Conservation (phyloP, 768 basidiomycete genomes). For the Baorangia bicolor region DNA sequence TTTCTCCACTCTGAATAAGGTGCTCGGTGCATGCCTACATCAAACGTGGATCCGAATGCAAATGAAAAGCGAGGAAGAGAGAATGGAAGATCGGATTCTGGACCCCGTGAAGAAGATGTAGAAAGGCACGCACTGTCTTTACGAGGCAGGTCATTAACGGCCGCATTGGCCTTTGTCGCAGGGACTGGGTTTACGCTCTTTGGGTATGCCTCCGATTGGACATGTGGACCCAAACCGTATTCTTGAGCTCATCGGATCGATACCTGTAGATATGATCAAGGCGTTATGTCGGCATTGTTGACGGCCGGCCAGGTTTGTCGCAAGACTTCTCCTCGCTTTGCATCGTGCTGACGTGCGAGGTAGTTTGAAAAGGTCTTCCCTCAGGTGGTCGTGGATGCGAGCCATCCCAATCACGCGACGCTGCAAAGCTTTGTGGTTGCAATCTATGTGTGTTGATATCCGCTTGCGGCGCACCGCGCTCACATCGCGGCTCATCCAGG, state of each 20-base stretch:
- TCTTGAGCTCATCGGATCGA: background rate
- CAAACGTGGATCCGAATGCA: background rate
- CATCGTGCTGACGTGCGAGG: slow-evolving; percentile 1
- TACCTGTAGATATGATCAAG: slow-evolving; percentile 57
- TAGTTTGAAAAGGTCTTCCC: slow-evolving; percentile 62
- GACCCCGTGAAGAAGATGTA: slow-evolving; percentile 10
- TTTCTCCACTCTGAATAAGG: background rate
- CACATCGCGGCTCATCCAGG: slow-evolving; percentile 33
- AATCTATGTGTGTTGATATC: slow-evolving; percentile 44
- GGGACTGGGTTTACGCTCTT: slow-evolving; percentile 64
- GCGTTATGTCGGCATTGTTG: slow-evolving; percentile 67
- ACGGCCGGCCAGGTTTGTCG: slow-evolving; percentile 48
- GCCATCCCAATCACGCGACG: slow-evolving; percentile 45
- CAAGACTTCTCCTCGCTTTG: background rate
- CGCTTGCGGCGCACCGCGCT: background rate
- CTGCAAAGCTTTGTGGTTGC: slow-evolving; percentile 60
- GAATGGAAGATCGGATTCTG: background rate
- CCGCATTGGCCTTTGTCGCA: slow-evolving; percentile 53
- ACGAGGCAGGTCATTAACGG: slow-evolving; percentile 43
- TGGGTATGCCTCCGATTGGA: slow-evolving; percentile 39
- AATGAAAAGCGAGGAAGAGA: slow-evolving; percentile 10
- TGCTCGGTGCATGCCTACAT: slow-evolving; percentile 4
- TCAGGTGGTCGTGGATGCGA: slow-evolving; percentile 44
- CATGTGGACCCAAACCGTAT: background rate
- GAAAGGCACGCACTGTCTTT: slow-evolving; percentile 14